Evolutionary conservation across 75 land plant species (phyloP).

Genomic region (Picea sitchensis): DNA sequence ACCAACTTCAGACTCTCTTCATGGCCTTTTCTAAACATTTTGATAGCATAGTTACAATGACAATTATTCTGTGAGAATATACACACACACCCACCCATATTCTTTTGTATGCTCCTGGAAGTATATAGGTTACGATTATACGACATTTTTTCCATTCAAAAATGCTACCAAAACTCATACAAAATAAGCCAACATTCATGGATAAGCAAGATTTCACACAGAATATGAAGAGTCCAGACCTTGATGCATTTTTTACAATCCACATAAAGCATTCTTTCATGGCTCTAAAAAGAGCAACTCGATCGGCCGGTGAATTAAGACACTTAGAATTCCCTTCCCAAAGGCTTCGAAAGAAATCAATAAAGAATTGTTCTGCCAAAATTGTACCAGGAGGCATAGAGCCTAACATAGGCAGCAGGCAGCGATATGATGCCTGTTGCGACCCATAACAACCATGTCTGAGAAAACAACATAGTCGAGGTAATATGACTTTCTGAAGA

Average conservation of each 20-base stretch:
- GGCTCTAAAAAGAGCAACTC: slow-evolving; percentile 48
- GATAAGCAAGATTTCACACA: neutral
- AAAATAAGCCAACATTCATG: slow-evolving; percentile 1
- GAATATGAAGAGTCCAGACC: slow-evolving; percentile 29
- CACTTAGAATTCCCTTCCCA: slow-evolving; percentile 68
- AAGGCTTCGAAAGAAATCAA: slow-evolving; percentile 67
- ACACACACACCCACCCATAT: no score
- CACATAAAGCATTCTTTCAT: slow-evolving; percentile 81
- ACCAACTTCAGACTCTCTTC: no score
- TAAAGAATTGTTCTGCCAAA: slow-evolving; percentile 47
- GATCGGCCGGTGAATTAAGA: slow-evolving; percentile 33
- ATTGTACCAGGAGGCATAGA: slow-evolving; percentile 52
- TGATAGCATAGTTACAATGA: no score
- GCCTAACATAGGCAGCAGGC: slow-evolving; percentile 56
- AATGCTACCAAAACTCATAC: neutral
- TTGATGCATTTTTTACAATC: slow-evolving; percentile 66
- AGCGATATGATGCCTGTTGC: slow-evolving; percentile 81
- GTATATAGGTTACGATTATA: no score
- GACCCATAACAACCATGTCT: slow-evolving; percentile 94
- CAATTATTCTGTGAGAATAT: no score
- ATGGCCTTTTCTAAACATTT: no score
- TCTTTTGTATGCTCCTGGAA: no score
- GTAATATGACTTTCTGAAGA: slow-evolving; percentile 57
- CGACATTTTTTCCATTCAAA: no score
- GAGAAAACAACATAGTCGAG: slow-evolving; percentile 79